A percentile compares a stretch with the other conserved stretches of the same genome.
These are phyloP conservation scores for Hypoxylon lienhwacheense DNA, from an alignment of 495 filamentous ascomycete species.

Conservation along the genomic window DNA sequence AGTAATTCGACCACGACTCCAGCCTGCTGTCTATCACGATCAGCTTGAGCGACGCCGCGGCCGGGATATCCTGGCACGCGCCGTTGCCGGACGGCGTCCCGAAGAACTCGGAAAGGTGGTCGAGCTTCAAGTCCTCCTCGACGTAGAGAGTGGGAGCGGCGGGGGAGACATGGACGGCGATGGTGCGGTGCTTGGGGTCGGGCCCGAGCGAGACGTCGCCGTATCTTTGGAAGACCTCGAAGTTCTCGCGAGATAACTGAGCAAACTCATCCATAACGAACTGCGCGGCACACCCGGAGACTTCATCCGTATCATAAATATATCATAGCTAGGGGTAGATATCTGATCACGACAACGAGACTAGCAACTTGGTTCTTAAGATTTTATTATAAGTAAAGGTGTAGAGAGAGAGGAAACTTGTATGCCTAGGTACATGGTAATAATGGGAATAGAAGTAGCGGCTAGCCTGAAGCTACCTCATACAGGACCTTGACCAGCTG, in stretches of 20 bases:
- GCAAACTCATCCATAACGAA: conserved; percentile 30
- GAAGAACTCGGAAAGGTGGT: conserved; percentile 17
- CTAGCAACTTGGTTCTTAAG: neutral
- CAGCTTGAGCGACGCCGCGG: conserved; percentile 11
- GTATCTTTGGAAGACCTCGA: conserved; percentile 28
- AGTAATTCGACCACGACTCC: conserved; percentile 22
- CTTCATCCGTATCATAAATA: conserved; percentile 8
- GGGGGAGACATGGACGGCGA: conserved; percentile 14
- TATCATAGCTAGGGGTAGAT: neutral
- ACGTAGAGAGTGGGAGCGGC: conserved; percentile 10
- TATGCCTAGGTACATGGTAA: too few species aligned
- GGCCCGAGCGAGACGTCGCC: conserved; percentile 19
- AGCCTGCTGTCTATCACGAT: conserved; percentile 23
- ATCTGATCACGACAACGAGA: neutral
- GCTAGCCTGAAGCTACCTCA: neutral
- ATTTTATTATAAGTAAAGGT: neutral
- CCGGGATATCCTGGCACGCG: neutral
- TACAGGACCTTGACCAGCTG: neutral
- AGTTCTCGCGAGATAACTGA: conserved; percentile 29
- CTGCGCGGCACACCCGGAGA: conserved; percentile 8
- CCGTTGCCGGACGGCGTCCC: neutral
- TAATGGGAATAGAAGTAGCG: too few species aligned
- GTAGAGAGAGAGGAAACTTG: too few species aligned
- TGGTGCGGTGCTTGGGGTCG: conserved; percentile 17
- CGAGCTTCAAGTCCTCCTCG: conserved; percentile 18